phyloP scores from a whole-genome alignment of 2,329 filamentous ascomycete genomes.

The Neofusicoccum cordaticola region DNA sequence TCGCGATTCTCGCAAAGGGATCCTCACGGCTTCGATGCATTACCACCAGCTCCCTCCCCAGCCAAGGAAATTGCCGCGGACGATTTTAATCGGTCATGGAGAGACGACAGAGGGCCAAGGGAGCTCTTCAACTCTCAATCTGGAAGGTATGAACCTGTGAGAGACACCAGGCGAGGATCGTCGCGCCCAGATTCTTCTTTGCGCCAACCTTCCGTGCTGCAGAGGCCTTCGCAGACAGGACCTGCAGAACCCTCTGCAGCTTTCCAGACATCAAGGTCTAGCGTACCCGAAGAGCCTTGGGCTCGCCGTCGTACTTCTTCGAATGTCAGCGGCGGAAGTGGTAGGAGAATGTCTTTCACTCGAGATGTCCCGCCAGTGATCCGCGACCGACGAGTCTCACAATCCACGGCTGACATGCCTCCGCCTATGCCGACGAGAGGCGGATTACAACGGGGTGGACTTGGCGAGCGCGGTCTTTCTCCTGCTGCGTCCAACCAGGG shows the following conservation, averaged over 20 bases:
- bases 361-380: conserved; percentile 29
- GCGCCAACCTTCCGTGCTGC: conserved; percentile 74
- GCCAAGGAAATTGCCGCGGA: conserved; percentile 89
- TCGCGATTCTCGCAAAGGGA: conserved; percentile 57
- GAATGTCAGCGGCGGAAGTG: conserved; percentile 76
- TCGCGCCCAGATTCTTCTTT: conserved; percentile 62
- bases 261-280: conserved; percentile 75
- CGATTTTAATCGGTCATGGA: conserved; percentile 85
- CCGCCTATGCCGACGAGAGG: conserved; percentile 2
- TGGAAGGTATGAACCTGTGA: conserved; percentile 85
- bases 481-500: conserved; percentile 18
- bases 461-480: conserved; percentile 13
- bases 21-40: conserved; percentile 53
- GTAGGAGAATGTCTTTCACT: conserved; percentile 60
- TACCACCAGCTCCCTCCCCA: conserved; percentile 49
- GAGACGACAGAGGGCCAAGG: conserved; percentile 66
- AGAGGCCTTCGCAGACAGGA: conserved; percentile 62
- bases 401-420: conserved; percentile 11
- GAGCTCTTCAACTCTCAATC: conserved; percentile 96
- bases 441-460: background rate
- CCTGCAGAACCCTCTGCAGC: conserved; percentile 81
- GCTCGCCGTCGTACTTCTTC: conserved; percentile 81
- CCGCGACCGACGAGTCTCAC: conserved; percentile 13
- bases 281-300: conserved; percentile 63
- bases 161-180: conserved; percentile 68